Evolutionary conservation across 2,329 filamentous ascomycete genomes (phyloP), one percentile per base, ranked within the genome.

Genomic region (Calonectria pteridis): DNA sequence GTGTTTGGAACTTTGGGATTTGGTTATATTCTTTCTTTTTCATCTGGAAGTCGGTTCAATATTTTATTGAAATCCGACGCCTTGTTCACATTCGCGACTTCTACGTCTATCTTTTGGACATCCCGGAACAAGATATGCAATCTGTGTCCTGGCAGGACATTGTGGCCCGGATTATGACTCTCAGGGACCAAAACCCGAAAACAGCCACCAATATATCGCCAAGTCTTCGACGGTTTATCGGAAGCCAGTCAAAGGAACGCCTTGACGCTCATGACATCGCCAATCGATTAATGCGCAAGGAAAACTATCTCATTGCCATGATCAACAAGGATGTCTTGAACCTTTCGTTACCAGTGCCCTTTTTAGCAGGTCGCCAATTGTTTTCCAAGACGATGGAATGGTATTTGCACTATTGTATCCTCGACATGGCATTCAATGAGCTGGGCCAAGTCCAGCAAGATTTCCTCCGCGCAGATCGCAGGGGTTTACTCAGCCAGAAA

Each of bases 201-300:
- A 98, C 96, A 20, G 90, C 90, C 13, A 87, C 85, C 13, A 90
- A 89, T 72, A 86, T 91, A 73, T 88, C 89, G 0, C 85, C 86
- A 4, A 85, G 84, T 7, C 85, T 91, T 72, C 87, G 89, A 4
- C 86, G 84, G n/a, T 92, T 87, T 77, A 89, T 96, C 75, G 94
- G 94, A 58, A 95, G 93, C 72, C 95, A 97, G 82, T 97, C 95
- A 28, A 98, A 98, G 83, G 95, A 98, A 85, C 91, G 96, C 75
- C 93, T 99, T 78, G 97, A 98, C 84, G 97, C 97, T 14, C 95
- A 98, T 80, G 97, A 98, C 81, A 98, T 99, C 83, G 97, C 97
- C 9, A 99, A 98, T 82, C 92, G 97, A 37, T 86, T 99, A 58
- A 98, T 99, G 97, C 93, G 97, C 73, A 94, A 95, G 81, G 96